Conservation (phyloP, 129 eudicot genomes). For the Dittrichia graveolens region DNA sequence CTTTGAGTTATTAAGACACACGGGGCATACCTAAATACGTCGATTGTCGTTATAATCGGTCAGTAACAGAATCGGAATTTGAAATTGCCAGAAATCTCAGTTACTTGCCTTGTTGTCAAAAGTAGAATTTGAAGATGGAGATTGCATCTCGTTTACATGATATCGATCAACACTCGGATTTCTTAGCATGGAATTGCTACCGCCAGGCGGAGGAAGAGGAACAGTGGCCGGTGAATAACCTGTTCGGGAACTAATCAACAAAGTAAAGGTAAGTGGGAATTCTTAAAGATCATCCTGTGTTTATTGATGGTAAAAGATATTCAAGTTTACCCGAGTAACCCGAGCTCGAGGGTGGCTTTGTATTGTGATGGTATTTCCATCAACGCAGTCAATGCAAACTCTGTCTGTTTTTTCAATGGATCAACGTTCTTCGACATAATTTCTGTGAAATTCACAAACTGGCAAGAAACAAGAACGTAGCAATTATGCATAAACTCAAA, state of each 20-base stretch:
- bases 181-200: conserved; percentile 29
- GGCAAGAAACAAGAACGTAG: conserved; percentile 11
- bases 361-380: conserved; percentile 88
- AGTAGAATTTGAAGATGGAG: conserved; percentile 44
- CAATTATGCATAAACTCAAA: not conserved
- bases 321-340: conserved; percentile 53
- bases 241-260: conserved; percentile 38
- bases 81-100: too few species aligned
- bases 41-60: not conserved
- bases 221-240: conserved; percentile 44
- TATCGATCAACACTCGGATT: conserved; percentile 22
- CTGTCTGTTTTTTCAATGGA: conserved; percentile 46
- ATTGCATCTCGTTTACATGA: conserved; percentile 27
- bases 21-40: conserved; percentile 50
- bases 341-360: conserved; percentile 70
- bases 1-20: conserved; percentile 48
- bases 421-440: conserved; percentile 57
- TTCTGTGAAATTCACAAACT: conserved; percentile 78
- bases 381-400: conserved; percentile 64
- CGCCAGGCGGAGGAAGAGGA: conserved; percentile 64
- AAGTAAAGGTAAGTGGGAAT: not conserved
- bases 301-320: not conserved
- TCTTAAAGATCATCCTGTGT: not conserved
- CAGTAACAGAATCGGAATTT: too few species aligned
- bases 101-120: conserved; percentile 46